phyloP scores from a whole-genome alignment of 345 rosid genomes.

The Melaleuca quinquenervia region DNA sequence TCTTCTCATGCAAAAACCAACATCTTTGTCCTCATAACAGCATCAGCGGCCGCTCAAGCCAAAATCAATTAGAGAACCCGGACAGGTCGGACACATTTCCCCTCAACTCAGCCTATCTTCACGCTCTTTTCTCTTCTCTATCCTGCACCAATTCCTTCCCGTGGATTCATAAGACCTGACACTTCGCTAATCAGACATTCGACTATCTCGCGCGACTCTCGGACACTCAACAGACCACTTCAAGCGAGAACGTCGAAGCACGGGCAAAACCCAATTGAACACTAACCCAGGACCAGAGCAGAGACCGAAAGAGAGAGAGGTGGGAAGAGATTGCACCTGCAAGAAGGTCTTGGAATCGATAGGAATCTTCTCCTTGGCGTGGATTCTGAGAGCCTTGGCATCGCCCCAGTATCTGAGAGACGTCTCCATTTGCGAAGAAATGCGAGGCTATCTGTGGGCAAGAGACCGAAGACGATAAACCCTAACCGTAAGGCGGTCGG shows the following conservation, averaged over 20 bases:
- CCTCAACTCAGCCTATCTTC: neutral
- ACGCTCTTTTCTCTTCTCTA: neutral
- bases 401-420: slow-evolving; percentile 59
- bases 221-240: neutral
- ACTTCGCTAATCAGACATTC: neutral
- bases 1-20: neutral
- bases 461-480: neutral
- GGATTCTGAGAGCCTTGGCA: slow-evolving; percentile 56
- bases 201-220: neutral
- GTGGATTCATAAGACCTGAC: neutral
- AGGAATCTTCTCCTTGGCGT: slow-evolving; percentile 71
- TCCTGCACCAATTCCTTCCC: neutral
- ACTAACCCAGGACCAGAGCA: neutral
- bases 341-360: slow-evolving; percentile 54
- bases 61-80: neutral
- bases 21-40: neutral
- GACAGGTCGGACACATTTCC: neutral
- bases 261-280: neutral
- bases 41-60: neutral
- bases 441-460: neutral
- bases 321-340: slow-evolving; percentile 35
- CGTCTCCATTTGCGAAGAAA: slow-evolving; percentile 49
- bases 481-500: neutral
- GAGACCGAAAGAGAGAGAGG: neutral
- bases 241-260: neutral